Evolutionary conservation across 2,329 filamentous ascomycete species (phyloP).

Genomic region (Zymoseptoria tritici): DNA sequence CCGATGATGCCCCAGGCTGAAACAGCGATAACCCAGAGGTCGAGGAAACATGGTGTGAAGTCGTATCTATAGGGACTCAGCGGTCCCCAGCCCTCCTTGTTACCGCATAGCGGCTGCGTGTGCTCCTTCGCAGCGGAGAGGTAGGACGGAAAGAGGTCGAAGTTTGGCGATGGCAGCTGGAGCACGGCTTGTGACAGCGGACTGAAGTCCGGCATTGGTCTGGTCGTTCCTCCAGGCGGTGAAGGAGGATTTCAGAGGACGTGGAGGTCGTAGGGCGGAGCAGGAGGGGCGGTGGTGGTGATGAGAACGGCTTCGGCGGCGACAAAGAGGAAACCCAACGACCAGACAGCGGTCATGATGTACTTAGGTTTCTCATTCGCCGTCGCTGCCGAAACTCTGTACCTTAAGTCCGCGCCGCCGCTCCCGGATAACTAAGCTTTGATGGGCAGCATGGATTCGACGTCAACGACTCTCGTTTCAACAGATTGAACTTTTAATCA

Average conservation of each 20-base stretch:
- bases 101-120: constrained; percentile 71
- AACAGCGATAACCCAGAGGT: constrained; percentile 75
- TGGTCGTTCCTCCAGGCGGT: neutral
- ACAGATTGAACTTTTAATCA: neutral
- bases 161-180: constrained; percentile 3
- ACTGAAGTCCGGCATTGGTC: constrained; percentile 14
- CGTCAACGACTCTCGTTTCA: neutral
- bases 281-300: constrained; percentile 1
- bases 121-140: constrained; percentile 19
- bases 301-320: neutral
- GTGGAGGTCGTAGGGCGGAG: neutral
- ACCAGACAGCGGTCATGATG: neutral
- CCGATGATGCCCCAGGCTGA: constrained; percentile 69
- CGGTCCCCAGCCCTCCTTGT: constrained; percentile 91
- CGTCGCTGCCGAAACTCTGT: constrained; percentile 1
- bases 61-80: constrained; percentile 81
- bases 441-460: neutral
- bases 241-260: neutral
- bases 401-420: neutral
- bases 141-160: constrained; percentile 22
- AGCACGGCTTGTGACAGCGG: constrained; percentile 9
- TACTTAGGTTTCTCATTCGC: neutral
- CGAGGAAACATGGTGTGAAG: constrained; percentile 95
- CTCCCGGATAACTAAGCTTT: neutral
- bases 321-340: neutral